A percentile compares a stretch with the other conserved stretches of the same genome.
Evolutionary conservation across 129 eudicot species (phyloP).

Genomic region (Pittosporum tobira): DNA sequence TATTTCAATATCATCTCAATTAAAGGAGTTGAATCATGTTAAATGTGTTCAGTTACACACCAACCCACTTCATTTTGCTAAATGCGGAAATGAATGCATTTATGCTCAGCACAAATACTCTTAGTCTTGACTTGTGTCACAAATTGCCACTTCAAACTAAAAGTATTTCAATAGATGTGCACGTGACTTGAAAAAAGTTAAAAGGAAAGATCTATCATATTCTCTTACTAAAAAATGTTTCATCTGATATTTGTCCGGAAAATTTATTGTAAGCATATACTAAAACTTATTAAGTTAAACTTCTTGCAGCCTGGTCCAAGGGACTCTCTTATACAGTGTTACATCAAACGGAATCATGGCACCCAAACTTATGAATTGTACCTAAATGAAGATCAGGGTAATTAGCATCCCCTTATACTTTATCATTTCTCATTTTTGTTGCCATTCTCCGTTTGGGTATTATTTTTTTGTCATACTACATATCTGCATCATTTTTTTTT

Average conservation of each 20-base stretch:
- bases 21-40: too few species aligned
- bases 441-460: too few species aligned
- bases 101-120: neutral
- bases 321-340: conserved; percentile 68
- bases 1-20: too few species aligned
- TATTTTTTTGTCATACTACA: neutral
- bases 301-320: conserved; percentile 84
- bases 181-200: neutral
- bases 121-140: neutral
- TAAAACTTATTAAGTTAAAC: conserved; percentile 4
- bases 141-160: neutral
- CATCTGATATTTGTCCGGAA: neutral
- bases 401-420: neutral
- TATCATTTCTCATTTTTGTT: too few species aligned
- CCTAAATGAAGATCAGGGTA: conserved; percentile 67
- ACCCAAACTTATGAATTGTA: conserved; percentile 66
- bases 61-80: too few species aligned
- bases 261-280: neutral
- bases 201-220: neutral
- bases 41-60: too few species aligned
- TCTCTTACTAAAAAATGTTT: neutral
- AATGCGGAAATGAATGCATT: too few species aligned
- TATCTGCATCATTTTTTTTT: neutral
- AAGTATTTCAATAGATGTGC: neutral
- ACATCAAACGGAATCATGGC: conserved; percentile 59